A percentile compares a stretch with the other conserved stretches of the same genome.
Evolutionary conservation across 176 grass and related monocot species (phyloP).

Genomic region (Lolium multiflorum): DNA sequence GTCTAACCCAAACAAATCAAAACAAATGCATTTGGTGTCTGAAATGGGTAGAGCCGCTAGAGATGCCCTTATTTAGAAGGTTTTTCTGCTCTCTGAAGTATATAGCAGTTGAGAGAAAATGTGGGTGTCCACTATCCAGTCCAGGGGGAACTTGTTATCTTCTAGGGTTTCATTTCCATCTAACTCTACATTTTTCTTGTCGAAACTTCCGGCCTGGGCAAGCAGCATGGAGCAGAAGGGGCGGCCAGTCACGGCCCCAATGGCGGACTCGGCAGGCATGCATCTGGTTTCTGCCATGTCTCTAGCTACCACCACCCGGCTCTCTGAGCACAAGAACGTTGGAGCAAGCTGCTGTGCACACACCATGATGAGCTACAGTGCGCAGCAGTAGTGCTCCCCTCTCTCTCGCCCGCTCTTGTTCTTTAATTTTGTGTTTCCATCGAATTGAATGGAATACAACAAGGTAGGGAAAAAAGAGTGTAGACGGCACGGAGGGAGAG

Average conservation of each 20-base stretch:
- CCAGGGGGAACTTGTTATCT: background rate
- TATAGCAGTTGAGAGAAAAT: too few species aligned
- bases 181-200: background rate
- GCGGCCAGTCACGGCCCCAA: background rate
- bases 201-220: background rate
- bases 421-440: conserved; percentile 35
- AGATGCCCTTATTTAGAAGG: too few species aligned
- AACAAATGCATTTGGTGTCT: too few species aligned
- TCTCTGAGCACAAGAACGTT: conserved; percentile 34
- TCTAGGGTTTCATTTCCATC: background rate
- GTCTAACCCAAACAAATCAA: too few species aligned
- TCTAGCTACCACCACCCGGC: background rate
- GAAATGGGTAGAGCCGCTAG: too few species aligned
- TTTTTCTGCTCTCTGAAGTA: too few species aligned
- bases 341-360: conserved; percentile 28
- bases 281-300: background rate
- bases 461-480: background rate
- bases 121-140: too few species aligned
- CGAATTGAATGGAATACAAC: conserved; percentile 37
- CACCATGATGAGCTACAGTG: conserved; percentile 32
- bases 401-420: background rate
- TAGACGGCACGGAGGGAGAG: conserved; percentile 44
- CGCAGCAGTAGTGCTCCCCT: background rate
- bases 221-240: conserved; percentile 29
- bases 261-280: background rate